A percentile compares a stretch with the other conserved stretches of the same genome.
Evolutionary conservation across 2,329 filamentous ascomycete species (phyloP).

Genomic region (Aspergillus viridinutans): DNA sequence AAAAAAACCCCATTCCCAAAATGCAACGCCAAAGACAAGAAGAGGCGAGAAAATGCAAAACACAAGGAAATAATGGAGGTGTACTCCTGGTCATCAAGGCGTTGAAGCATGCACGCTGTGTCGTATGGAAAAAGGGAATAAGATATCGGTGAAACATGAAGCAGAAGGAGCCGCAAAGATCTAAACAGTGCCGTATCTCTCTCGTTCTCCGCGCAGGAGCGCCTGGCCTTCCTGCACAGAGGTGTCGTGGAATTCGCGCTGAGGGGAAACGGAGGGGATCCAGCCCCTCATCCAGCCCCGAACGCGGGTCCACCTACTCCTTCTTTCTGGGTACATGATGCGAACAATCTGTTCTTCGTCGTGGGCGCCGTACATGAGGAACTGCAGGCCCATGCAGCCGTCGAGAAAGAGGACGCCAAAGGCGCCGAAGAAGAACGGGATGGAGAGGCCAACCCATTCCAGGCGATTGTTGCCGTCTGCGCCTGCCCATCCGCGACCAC

Average conservation of each 20-base stretch:
- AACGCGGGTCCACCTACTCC: slow-evolving; percentile 53
- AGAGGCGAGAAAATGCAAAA: not conserved
- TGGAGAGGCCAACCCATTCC: slow-evolving; percentile 55
- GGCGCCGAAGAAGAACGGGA: slow-evolving; percentile 63
- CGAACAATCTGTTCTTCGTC: slow-evolving; percentile 44
- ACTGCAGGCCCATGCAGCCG: slow-evolving; percentile 60
- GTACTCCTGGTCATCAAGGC: not conserved
- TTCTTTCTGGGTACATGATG: slow-evolving; percentile 42
- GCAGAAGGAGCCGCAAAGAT: not conserved
- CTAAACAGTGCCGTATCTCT: slow-evolving; percentile 34
- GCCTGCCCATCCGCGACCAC: slow-evolving; percentile 58
- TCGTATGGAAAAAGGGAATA: not conserved
- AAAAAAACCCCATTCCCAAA: not conserved
- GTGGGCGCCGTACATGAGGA: slow-evolving; percentile 54
- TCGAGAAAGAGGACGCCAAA: slow-evolving; percentile 62
- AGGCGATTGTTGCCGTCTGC: slow-evolving; percentile 49
- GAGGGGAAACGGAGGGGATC: slow-evolving; percentile 51
- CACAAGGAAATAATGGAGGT: not conserved
- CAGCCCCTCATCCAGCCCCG: slow-evolving; percentile 64
- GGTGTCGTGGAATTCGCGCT: slow-evolving; percentile 16
- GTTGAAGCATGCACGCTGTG: not conserved
- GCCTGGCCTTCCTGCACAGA: slow-evolving; percentile 25
- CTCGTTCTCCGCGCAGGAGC: slow-evolving; percentile 24
- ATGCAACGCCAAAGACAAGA: not conserved
- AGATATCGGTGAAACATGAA: not conserved